phyloP scores from a whole-genome alignment of 164 flowering plant species.

The Macadamia integrifolia region DNA sequence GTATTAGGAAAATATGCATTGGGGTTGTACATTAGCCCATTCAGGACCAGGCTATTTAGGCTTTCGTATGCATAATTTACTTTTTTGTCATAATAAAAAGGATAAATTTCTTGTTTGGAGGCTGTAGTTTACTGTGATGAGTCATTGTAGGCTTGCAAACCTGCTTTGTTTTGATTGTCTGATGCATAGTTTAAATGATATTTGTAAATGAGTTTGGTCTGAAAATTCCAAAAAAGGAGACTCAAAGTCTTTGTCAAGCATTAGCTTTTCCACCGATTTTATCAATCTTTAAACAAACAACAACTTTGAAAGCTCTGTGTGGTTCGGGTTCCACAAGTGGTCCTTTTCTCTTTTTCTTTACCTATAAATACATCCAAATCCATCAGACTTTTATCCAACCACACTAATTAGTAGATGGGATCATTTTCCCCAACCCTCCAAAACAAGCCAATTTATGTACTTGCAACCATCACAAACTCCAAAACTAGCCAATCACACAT shows the following conservation, averaged over 20 bases:
- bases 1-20: no score
- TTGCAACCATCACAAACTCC: slow-evolving; percentile 23
- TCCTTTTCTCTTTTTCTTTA: slow-evolving; percentile 2
- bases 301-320: slow-evolving; percentile 3
- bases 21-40: no score
- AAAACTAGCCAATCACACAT: slow-evolving; percentile 9
- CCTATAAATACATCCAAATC: slow-evolving; percentile 19
- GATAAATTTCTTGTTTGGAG: no score
- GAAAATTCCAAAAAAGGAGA: slow-evolving; percentile 31
- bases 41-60: no score
- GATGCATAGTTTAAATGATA: slow-evolving; percentile 13
- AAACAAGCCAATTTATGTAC: slow-evolving; percentile 19
- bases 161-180: slow-evolving; percentile 3
- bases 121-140: no score
- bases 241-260: slow-evolving; percentile 34
- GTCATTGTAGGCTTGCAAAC: no score
- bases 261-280: slow-evolving; percentile 34
- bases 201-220: slow-evolving; percentile 7
- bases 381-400: slow-evolving; percentile 18
- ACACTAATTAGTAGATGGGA: slow-evolving; percentile 18
- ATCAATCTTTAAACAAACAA: slow-evolving; percentile 6
- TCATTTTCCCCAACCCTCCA: slow-evolving; percentile 8
- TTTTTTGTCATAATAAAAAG: no score
- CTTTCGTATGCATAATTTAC: no score
- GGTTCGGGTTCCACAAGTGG: slow-evolving; percentile 17